A percentile compares a stretch with the other conserved stretches of the same genome.
These are phyloP conservation scores for Talaromyces wortmannii DNA, from an alignment of 495 filamentous ascomycete species.

Conservation along the genomic window DNA sequence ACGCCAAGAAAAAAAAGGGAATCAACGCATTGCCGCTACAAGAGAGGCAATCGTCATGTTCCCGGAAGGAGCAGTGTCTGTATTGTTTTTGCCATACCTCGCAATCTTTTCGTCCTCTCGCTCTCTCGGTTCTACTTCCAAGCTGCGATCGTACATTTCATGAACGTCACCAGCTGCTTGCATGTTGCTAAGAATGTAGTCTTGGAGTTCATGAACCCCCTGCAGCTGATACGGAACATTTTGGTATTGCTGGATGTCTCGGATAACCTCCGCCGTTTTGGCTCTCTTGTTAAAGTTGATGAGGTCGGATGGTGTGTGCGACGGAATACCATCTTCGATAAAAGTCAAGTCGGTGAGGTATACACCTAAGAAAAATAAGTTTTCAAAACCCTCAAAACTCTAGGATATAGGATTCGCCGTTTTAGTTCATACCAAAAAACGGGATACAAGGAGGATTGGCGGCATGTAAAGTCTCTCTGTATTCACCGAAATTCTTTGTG, in stretches of 20 bases:
- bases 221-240: slow-evolving; percentile 89
- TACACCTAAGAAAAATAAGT: slow-evolving; percentile 56
- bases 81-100: slow-evolving; percentile 50
- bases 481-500: slow-evolving; percentile 97
- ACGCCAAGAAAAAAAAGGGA: slow-evolving; percentile 7
- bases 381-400: slow-evolving; percentile 1
- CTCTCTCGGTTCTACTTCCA: slow-evolving; percentile 88
- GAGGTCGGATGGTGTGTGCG: slow-evolving; percentile 85
- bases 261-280: slow-evolving; percentile 96
- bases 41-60: slow-evolving; percentile 26
- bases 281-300: slow-evolving; percentile 98
- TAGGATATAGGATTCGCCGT: background rate
- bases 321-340: slow-evolving; percentile 97
- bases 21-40: slow-evolving; percentile 27
- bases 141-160: slow-evolving; percentile 96
- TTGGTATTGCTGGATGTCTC: slow-evolving; percentile 97
- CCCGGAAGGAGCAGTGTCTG: slow-evolving; percentile 22
- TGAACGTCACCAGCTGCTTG: slow-evolving; percentile 90
- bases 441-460: slow-evolving; percentile 97
- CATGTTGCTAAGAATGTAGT: slow-evolving; percentile 95
- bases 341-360: slow-evolving; percentile 98
- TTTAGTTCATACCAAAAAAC: slow-evolving; percentile 73
- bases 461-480: slow-evolving; percentile 83
- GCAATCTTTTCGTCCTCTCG: slow-evolving; percentile 93
- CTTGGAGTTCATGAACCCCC: slow-evolving; percentile 85